These are phyloP conservation scores for Aspergillus floridensis DNA, from an alignment of 2,329 filamentous ascomycete genomes.

Conservation along the genomic window DNA sequence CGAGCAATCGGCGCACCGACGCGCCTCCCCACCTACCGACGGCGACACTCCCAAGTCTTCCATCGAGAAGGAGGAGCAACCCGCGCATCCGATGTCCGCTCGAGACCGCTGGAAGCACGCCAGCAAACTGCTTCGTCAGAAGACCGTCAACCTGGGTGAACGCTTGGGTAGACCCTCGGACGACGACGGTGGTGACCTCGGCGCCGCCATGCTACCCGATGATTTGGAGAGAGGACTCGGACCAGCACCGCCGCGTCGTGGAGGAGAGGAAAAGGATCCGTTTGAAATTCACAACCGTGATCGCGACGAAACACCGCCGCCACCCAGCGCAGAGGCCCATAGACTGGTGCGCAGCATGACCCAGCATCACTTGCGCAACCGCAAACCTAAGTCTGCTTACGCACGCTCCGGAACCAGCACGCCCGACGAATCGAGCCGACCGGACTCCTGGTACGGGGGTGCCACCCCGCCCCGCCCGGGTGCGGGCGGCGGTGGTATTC, in stretches of 20 bases:
- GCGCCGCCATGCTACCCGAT: slow-evolving; percentile 29
- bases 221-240: slow-evolving; percentile 26
- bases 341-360: slow-evolving; percentile 39
- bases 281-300: slow-evolving; percentile 15
- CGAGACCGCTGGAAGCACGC: slow-evolving; percentile 28
- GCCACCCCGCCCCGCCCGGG: slow-evolving; percentile 18
- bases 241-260: slow-evolving; percentile 16
- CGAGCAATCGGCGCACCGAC: not conserved
- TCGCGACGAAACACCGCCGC: slow-evolving; percentile 20
- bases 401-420: slow-evolving; percentile 34
- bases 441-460: slow-evolving; percentile 3
- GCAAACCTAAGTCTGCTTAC: slow-evolving; percentile 32
- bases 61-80: slow-evolving; percentile 2
- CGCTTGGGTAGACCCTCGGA: slow-evolving; percentile 32
- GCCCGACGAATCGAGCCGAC: slow-evolving; percentile 23
- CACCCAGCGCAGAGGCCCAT: slow-evolving; percentile 37
- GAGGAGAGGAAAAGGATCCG: slow-evolving; percentile 22
- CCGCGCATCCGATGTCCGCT: slow-evolving; percentile 19
- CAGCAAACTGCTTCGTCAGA: slow-evolving; percentile 29
- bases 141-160: slow-evolving; percentile 28
- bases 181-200: slow-evolving; percentile 29
- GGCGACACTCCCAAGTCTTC: not conserved
- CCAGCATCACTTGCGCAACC: slow-evolving; percentile 24
- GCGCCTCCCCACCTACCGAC: slow-evolving; percentile 1
- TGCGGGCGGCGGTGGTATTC: slow-evolving; percentile 54